These are phyloP conservation scores for Chlorella sorokiniana DNA, from an alignment of 139 green algal species.

Conservation along the genomic window DNA sequence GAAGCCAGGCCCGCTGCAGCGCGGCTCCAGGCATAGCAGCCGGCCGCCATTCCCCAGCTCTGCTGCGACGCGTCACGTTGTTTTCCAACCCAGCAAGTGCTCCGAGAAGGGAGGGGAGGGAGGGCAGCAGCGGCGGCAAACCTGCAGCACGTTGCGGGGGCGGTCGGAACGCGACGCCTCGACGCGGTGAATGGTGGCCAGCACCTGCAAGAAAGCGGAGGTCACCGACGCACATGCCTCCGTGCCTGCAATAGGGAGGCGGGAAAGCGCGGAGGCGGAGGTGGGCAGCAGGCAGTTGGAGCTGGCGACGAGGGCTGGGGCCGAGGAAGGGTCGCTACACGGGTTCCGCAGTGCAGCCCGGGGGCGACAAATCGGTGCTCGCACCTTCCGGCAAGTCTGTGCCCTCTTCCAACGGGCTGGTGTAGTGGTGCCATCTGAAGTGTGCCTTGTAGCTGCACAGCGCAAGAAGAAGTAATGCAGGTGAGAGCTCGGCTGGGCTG, in stretches of 20 bases:
- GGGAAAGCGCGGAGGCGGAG: background rate
- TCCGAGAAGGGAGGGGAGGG: background rate
- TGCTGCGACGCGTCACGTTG: too few relatives aligned
- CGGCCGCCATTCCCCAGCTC: too few relatives aligned
- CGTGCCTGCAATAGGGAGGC: constrained; percentile 56
- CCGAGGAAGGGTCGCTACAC: too few relatives aligned
- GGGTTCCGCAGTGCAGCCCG: too few relatives aligned
- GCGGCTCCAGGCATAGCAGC: background rate
- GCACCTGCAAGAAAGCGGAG: constrained; percentile 90
- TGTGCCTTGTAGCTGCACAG: constrained; percentile 79
- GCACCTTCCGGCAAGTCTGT: constrained; percentile 57
- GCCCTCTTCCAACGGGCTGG: constrained; percentile 50
- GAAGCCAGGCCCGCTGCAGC: too few relatives aligned
- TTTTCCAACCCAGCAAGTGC: background rate
- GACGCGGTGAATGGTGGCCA: constrained; percentile 76
- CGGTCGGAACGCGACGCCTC: constrained; percentile 55
- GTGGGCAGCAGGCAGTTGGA: background rate
- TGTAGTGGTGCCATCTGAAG: constrained; percentile 91
- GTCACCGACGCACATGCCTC: constrained; percentile 93
- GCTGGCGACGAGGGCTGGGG: too few relatives aligned
- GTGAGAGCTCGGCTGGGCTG: background rate
- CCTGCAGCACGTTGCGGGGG: constrained; percentile 76
- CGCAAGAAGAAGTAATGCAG: background rate
- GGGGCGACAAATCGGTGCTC: too few relatives aligned
- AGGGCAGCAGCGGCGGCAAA: background rate